Evolutionary conservation across 257 asterid species (phyloP).

Genomic region (Hygrophila difformis): DNA sequence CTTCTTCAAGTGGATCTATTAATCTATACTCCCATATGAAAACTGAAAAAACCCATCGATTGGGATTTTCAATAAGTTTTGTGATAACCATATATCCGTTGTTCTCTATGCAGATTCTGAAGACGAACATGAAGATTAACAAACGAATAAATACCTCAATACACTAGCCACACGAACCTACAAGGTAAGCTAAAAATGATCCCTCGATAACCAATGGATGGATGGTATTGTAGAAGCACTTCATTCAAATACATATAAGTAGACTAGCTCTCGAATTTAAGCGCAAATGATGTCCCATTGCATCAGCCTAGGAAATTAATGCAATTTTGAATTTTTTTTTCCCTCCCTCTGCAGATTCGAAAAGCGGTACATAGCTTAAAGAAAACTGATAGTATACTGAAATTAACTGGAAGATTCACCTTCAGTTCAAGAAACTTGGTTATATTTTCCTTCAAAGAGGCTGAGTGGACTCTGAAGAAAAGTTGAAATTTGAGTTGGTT

Average conservation of each 20-base stretch:
- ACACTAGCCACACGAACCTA: constrained; percentile 9
- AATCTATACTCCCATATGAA: too few species aligned
- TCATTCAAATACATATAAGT: too few species aligned
- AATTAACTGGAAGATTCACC: constrained; percentile 3
- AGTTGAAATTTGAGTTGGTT: neutral
- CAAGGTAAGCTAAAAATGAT: constrained; percentile 13
- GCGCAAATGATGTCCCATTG: too few species aligned
- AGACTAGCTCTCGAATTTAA: too few species aligned
- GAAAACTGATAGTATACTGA: too few species aligned
- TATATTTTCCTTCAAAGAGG: neutral
- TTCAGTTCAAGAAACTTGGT: constrained; percentile 15
- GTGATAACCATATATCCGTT: constrained; percentile 3
- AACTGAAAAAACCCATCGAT: neutral
- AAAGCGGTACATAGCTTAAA: too few species aligned
- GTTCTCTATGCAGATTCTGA: constrained; percentile 56
- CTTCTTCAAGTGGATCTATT: neutral
- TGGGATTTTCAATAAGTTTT: constrained; percentile 5
- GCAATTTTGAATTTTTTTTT: too few species aligned
- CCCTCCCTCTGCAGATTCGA: constrained; percentile 26
- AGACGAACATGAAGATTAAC: constrained; percentile 70
- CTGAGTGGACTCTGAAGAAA: constrained; percentile 14
- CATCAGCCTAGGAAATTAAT: too few species aligned
- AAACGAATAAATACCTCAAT: constrained; percentile 9
- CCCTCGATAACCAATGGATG: too few species aligned
- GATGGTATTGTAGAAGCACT: too few species aligned